Evolutionary conservation across 2,329 filamentous ascomycete species (phyloP).

Genomic region (Shiraia sp.): DNA sequence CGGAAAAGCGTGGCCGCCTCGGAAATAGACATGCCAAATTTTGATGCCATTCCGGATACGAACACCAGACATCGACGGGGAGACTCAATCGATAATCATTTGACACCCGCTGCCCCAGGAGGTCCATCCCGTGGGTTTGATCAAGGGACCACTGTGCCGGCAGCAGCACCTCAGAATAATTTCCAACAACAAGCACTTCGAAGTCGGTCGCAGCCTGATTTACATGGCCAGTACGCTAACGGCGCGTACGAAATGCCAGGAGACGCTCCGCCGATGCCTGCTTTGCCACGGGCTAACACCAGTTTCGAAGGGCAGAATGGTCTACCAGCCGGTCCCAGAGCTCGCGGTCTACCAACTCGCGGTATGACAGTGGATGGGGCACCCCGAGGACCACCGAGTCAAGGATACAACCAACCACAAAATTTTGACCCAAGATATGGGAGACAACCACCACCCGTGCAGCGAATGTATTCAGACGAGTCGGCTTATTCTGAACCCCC

Average conservation of each 20-base stretch:
- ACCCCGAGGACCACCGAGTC: conserved; percentile 16
- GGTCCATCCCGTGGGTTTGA: conserved; percentile 11
- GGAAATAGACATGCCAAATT: conserved; percentile 66
- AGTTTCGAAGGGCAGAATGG: conserved; percentile 26
- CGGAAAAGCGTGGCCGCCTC: conserved; percentile 48
- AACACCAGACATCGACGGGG: conserved; percentile 37
- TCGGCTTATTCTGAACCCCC: conserved; percentile 43
- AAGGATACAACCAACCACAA: conserved; percentile 21
- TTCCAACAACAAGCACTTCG: conserved; percentile 53
- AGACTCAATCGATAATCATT: conserved; percentile 42
- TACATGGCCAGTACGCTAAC: conserved; percentile 45
- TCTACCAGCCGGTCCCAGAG: conserved; percentile 31
- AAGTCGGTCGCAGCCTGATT: conserved; percentile 69
- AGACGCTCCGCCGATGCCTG: conserved; percentile 56
- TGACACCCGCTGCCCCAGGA: conserved; percentile 24
- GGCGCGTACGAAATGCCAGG: conserved; percentile 71
- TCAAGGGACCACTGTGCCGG: conserved; percentile 9
- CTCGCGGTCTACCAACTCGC: conserved; percentile 31
- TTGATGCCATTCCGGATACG: conserved; percentile 57
- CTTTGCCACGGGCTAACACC: conserved; percentile 56
- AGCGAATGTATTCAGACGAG: conserved; percentile 41
- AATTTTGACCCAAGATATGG: conserved; percentile 35
- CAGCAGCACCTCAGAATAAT: conserved; percentile 14
- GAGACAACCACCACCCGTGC: conserved; percentile 32
- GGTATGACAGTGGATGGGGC: conserved; percentile 14